Evolutionary conservation across 371 early-diverging fungal genomes (phyloP).

Genomic region (Mortierella sp.): DNA sequence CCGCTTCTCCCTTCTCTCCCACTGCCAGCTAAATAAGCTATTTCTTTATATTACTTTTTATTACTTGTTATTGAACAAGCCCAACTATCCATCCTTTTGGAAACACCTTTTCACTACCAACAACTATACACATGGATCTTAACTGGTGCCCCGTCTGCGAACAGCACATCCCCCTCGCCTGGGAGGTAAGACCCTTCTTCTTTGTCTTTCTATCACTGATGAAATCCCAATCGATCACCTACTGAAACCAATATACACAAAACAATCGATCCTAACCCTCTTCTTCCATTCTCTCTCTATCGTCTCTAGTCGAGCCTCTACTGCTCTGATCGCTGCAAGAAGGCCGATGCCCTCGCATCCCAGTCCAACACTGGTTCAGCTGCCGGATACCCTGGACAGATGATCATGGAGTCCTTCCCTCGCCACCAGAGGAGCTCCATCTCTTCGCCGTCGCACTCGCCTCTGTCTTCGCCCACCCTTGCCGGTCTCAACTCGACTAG

Average conservation of each 20-base stretch:
- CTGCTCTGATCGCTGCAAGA: conserved; percentile 40
- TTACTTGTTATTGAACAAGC: not conserved
- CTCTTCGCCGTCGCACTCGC: conserved; percentile 33
- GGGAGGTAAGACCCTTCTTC: conserved; percentile 47
- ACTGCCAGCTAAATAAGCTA: conserved; percentile 4
- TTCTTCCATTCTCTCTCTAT: not conserved
- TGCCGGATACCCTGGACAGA: conserved; percentile 23
- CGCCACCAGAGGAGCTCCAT: conserved; percentile 19
- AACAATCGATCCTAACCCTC: conserved; percentile 13
- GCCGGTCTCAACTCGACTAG: conserved; percentile 15
- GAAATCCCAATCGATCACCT: conserved; percentile 25
- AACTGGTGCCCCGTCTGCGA: conserved; percentile 54
- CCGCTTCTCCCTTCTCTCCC: not conserved
- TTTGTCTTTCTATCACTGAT: not conserved
- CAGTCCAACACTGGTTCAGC: conserved; percentile 30
- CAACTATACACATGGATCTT: not conserved
- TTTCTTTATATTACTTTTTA: not conserved
- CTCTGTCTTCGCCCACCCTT: conserved; percentile 51
- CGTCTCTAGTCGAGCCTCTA: conserved; percentile 23
- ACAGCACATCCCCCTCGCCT: conserved; percentile 57
- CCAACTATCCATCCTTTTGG: not conserved
- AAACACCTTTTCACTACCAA: not conserved
- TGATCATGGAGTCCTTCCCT: conserved; percentile 33
- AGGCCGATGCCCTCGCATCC: conserved; percentile 36
- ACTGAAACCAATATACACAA: not conserved